Evolutionary conservation across 1,284 basidiomycete species (phyloP).

Genomic region (Hymenochaete sp.): DNA sequence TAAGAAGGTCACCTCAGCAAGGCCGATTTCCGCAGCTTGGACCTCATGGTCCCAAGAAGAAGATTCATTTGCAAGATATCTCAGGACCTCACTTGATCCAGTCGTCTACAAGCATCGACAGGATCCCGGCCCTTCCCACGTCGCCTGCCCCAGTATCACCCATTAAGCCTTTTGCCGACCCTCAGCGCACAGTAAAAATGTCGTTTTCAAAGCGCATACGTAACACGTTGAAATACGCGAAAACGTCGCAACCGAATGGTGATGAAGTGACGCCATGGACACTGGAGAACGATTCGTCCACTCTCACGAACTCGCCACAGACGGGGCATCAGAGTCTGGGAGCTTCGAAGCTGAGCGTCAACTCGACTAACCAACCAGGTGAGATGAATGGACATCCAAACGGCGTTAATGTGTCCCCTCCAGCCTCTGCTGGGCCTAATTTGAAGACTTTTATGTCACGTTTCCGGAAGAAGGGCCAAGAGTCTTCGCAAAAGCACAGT

Average conservation of each 20-base stretch:
- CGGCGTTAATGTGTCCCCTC: constrained; percentile 33
- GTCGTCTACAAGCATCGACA: constrained; percentile 66
- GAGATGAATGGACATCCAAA: constrained; percentile 22
- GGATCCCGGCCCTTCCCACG: constrained; percentile 52
- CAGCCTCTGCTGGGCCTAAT: constrained; percentile 62
- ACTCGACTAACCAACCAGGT: constrained; percentile 19
- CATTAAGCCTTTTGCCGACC: constrained; percentile 23
- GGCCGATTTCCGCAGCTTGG: constrained; percentile 36
- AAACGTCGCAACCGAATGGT: constrained; percentile 37
- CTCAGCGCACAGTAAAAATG: constrained; percentile 35
- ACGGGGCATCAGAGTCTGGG: constrained; percentile 15
- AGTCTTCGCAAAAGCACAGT: constrained; percentile 7
- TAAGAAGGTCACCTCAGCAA: constrained; percentile 50
- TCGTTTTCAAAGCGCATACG: constrained; percentile 44
- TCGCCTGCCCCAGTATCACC: constrained; percentile 26
- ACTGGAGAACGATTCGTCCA: constrained; percentile 28
- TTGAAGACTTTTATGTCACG: constrained; percentile 72
- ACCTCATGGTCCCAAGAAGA: constrained; percentile 43
- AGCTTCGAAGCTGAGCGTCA: constrained; percentile 24
- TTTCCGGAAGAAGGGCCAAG: constrained; percentile 48
- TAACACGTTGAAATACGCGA: constrained; percentile 60
- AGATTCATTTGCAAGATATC: constrained; percentile 62
- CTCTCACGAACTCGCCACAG: constrained; percentile 21
- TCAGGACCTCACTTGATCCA: constrained; percentile 65
- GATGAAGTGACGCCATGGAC: constrained; percentile 46